Evolutionary conservation across 192 early-diverging fungal genomes (phyloP), one percentile per base, ranked within the genome.

Genomic region (Backusella morwellensis): DNA sequence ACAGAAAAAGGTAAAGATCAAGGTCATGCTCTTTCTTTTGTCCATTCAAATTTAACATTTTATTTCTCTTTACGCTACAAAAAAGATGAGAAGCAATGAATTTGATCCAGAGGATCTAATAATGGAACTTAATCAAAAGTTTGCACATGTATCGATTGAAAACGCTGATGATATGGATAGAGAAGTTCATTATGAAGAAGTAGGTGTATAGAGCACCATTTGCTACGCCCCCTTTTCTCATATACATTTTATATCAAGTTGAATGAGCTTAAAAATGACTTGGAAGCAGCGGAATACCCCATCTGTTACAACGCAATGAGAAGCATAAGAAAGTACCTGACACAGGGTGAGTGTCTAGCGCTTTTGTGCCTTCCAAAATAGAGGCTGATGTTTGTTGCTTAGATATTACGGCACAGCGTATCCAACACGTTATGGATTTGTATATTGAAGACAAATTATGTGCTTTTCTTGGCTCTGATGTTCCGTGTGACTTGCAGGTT

Each of bases 81-180:
- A 41, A 69, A 36, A 23, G 11, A 70, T 70, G 68, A 38, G n/a
- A 70, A n/a, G 35, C n/a, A 70, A 70, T 70, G 75, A 76, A 26
- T 76, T 76, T 69, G 75, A 76, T 35, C 42, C 75, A 36, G 75
- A 68, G 35, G 75, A 76, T 44, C 44, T 68, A 44, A 50, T 76
- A 50, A 67, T 52, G 50, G 75, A 76, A 36, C 50, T 76, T 23
- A 76, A 68, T 44, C 75, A 67, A 44, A 76, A 76, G 66, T 76
- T 76, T 52, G 75, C 75, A n/a, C 68, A 76, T 50, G 75, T 76
- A 32, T 76, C 75, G 34, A 21, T 76, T 35, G 75, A 76, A 54
- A 44, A 42, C 3, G n/a, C 75, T 56, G 44, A 76, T 50, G 67
- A 76, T 8, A 23, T 42, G 41, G 66, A 68, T 56, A 42, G 52